Evolutionary conservation across 257 asterid species (phyloP).

Genomic region (Catharanthus roseus): DNA sequence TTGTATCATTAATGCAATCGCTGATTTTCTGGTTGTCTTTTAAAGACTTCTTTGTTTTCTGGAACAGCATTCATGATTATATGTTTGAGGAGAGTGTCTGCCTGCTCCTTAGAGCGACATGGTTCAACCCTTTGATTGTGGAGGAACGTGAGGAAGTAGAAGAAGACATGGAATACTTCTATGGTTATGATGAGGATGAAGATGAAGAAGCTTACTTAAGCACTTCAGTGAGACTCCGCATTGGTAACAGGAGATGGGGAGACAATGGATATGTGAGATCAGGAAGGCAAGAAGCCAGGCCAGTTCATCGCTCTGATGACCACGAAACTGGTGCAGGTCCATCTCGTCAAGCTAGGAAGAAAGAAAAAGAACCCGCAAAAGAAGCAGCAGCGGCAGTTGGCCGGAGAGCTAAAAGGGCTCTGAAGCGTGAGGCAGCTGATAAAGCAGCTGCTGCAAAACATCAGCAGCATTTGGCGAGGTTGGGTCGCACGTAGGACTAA

Average conservation of each 20-base stretch:
- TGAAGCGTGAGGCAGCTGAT: conserved; percentile 78
- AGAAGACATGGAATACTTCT: conserved; percentile 46
- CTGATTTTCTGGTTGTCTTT: neutral
- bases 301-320: conserved; percentile 25
- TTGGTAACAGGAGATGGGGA: conserved; percentile 84
- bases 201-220: conserved; percentile 44
- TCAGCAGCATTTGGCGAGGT: conserved; percentile 52
- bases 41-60: neutral
- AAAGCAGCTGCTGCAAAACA: conserved; percentile 72
- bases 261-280: conserved; percentile 72
- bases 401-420: conserved; percentile 78
- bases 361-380: conserved; percentile 49
- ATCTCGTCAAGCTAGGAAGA: conserved; percentile 59
- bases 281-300: conserved; percentile 86
- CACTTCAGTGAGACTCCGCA: conserved; percentile 47
- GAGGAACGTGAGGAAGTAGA: conserved; percentile 50
- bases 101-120: conserved; percentile 86
- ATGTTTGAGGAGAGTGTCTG: conserved; percentile 95
- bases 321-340: conserved; percentile 51
- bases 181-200: conserved; percentile 37
- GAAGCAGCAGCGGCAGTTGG: conserved; percentile 48
- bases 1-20: neutral
- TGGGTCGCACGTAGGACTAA: conserved; percentile 36
- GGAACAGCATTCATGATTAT: conserved; percentile 63
- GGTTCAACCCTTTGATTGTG: conserved; percentile 70